phyloP scores from a whole-genome alignment of 2,329 filamentous ascomycete genomes.

The Bisporella sp. region DNA sequence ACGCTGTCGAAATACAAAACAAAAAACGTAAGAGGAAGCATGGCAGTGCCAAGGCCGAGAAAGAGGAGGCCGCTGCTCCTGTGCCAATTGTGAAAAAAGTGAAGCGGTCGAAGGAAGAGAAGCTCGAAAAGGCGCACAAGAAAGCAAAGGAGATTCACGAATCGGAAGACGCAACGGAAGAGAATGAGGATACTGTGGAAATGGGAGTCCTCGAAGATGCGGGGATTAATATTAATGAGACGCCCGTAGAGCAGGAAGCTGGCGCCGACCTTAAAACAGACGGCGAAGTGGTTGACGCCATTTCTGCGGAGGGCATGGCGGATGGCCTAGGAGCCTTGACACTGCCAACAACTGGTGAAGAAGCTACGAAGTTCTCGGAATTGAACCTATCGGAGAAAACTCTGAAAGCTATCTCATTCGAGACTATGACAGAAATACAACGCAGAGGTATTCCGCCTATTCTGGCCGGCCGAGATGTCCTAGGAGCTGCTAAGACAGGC shows the following conservation, averaged over 20 bases:
- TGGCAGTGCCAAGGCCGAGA: conserved; percentile 16
- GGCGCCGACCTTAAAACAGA: background rate
- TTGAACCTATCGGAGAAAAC: conserved; percentile 84
- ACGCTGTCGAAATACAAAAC: conserved; percentile 19
- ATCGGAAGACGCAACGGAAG: conserved; percentile 21
- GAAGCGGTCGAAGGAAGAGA: conserved; percentile 10
- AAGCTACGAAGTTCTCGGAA: conserved; percentile 34
- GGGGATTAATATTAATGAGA: background rate
- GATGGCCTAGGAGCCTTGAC: conserved; percentile 13
- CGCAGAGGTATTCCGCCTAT: conserved; percentile 79
- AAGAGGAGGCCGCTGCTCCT: conserved; percentile 10
- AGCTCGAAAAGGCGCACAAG: conserved; percentile 20
- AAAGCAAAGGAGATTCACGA: conserved; percentile 32
- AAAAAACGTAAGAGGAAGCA: conserved; percentile 30
- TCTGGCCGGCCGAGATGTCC: conserved; percentile 82
- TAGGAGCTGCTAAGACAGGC: conserved; percentile 93
- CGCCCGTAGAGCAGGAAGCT: background rate
- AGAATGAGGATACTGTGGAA: conserved; percentile 19
- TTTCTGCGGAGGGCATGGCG: conserved; percentile 14
- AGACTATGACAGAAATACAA: conserved; percentile 94
- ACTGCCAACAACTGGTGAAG: conserved; percentile 13
- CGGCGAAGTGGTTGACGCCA: conserved; percentile 11
- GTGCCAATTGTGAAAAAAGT: conserved; percentile 3
- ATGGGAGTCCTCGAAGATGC: conserved; percentile 6
- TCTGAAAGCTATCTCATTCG: conserved; percentile 83